These are phyloP conservation scores for Pyracantha coccinea DNA, from an alignment of 331 rosid genomes.

Conservation along the genomic window DNA sequence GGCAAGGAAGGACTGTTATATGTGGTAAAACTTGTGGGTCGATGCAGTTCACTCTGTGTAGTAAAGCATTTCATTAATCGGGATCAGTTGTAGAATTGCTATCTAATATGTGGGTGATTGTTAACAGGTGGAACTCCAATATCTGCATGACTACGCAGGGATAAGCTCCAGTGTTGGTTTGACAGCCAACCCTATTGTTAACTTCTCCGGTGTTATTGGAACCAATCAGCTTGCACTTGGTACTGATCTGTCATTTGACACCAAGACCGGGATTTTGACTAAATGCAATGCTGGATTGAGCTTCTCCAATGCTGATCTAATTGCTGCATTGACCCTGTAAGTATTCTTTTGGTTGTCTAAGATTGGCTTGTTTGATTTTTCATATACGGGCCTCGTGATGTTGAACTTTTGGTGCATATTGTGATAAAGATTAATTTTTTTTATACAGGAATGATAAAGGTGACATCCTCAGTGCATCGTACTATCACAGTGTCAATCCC, in stretches of 20 bases:
- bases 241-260: constrained; percentile 66
- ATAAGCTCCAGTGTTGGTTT: constrained; percentile 70
- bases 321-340: constrained; percentile 71
- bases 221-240: constrained; percentile 59
- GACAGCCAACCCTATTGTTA: constrained; percentile 77
- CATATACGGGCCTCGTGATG: background rate
- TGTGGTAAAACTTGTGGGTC: background rate
- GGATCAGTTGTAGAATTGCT: background rate
- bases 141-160: constrained; percentile 77
- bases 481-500: constrained; percentile 60
- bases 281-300: constrained; percentile 65
- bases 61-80: background rate
- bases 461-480: constrained; percentile 71
- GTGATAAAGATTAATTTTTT: background rate
- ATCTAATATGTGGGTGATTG: background rate
- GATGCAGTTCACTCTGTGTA: background rate
- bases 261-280: constrained; percentile 56
- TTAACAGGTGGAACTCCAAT: constrained; percentile 75
- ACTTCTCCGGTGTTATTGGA: constrained; percentile 78
- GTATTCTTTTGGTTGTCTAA: constrained; percentile 9
- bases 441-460: constrained; percentile 71
- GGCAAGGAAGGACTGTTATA: constrained; percentile 57
- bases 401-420: background rate
- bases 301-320: constrained; percentile 52
- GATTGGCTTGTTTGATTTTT: background rate